phyloP scores from a whole-genome alignment of 345 rosid genomes.

The Atalantia buxifolia region DNA sequence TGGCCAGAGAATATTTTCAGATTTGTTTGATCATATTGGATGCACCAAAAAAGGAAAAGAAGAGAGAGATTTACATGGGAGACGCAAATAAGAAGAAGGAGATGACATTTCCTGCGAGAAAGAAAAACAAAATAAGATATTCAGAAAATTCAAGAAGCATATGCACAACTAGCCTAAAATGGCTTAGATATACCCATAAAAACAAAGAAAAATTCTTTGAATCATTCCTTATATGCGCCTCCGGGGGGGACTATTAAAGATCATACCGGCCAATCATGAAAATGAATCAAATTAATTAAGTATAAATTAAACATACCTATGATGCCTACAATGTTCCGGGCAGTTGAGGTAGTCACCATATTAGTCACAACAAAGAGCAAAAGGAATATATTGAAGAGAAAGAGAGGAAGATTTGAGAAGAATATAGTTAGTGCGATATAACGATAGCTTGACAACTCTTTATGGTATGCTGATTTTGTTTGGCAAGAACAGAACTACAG shows the following conservation, averaged over 20 bases:
- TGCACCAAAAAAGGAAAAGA: slow-evolving; percentile 4
- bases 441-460: no score
- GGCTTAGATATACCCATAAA: neutral
- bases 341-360: neutral
- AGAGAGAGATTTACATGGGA: slow-evolving; percentile 37
- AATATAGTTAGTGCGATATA: no score
- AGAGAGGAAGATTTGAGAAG: neutral
- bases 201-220: neutral
- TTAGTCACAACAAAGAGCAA: neutral
- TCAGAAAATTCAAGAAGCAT: neutral
- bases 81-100: slow-evolving; percentile 47
- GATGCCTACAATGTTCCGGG: neutral
- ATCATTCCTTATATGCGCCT: no score
- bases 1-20: neutral
- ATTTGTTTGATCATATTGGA: neutral
- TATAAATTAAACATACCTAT: neutral
- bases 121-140: neutral
- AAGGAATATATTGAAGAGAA: neutral
- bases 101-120: slow-evolving; percentile 47
- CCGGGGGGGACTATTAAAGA: neutral
- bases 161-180: neutral
- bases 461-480: neutral
- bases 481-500: neutral
- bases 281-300: neutral
- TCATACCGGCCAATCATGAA: neutral